Evolutionary conservation across 495 filamentous ascomycete genomes (phyloP).

Genomic region (Xeromyces bisporus): DNA sequence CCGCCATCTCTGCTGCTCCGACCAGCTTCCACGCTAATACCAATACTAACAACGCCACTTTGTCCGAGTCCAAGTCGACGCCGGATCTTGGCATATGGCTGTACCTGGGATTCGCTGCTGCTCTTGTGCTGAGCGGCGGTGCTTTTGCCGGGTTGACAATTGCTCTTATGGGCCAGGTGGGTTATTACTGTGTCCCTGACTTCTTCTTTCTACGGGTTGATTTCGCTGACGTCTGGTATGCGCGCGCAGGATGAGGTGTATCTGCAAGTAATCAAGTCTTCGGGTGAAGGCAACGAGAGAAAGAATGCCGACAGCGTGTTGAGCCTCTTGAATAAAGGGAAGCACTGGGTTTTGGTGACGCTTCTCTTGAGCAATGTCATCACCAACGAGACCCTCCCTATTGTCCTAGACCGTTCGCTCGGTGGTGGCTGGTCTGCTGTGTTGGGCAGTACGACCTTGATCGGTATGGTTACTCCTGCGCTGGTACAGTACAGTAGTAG

Average conservation of each 20-base stretch:
- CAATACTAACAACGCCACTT: too few relatives aligned
- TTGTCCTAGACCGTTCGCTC: constrained; percentile 82
- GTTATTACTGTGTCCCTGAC: too few relatives aligned
- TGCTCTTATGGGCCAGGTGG: constrained; percentile 47
- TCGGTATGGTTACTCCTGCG: constrained; percentile 43
- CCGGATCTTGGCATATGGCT: constrained; percentile 48
- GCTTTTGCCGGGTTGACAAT: constrained; percentile 96
- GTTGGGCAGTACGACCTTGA: constrained; percentile 76
- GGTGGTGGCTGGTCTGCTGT: constrained; percentile 93
- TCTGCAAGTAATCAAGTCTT: constrained; percentile 77
- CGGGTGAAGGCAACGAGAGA: constrained; percentile 64
- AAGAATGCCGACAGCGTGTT: constrained; percentile 71
- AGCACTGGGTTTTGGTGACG: constrained; percentile 98
- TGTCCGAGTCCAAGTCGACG: constrained; percentile 19
- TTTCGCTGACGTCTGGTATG: constrained; percentile 1
- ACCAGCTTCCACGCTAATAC: constrained; percentile 9
- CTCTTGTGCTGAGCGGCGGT: constrained; percentile 71
- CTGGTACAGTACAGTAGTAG: background rate
- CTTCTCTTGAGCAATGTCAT: constrained; percentile 91
- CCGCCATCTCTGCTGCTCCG: constrained; percentile 27
- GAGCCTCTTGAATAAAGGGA: constrained; percentile 65
- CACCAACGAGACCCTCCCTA: constrained; percentile 92
- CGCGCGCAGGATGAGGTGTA: constrained; percentile 74
- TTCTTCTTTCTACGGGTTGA: background rate
- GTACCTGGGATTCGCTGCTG: constrained; percentile 48